Evolutionary conservation across 129 eudicot species (phyloP).

Genomic region (Flaveria robusta): DNA sequence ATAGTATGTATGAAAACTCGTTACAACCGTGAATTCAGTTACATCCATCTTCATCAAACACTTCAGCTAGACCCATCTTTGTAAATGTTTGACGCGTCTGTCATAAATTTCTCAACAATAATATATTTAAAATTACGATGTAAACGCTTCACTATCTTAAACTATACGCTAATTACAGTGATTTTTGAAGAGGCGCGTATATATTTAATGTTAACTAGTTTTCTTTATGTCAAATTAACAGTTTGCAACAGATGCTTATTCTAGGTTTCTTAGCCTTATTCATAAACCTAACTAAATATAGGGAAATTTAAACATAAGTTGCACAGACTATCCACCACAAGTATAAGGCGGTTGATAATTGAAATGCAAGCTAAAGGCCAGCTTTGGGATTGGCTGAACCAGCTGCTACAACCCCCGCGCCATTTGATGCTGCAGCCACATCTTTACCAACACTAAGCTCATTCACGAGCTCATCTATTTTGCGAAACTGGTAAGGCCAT

Average conservation of each 20-base stretch:
- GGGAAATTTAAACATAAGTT: conserved; percentile 2
- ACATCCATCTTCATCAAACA: too few species aligned
- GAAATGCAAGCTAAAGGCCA: conserved; percentile 35
- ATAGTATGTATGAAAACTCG: too few species aligned
- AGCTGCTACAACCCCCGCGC: conserved; percentile 91
- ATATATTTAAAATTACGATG: too few species aligned
- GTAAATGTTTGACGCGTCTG: too few species aligned
- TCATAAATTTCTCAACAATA: too few species aligned
- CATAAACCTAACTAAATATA: conserved; percentile 9
- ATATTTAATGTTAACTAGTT: not conserved
- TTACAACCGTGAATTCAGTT: too few species aligned
- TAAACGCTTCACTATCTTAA: too few species aligned
- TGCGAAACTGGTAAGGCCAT: conserved; percentile 91
- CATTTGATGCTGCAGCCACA: conserved; percentile 38
- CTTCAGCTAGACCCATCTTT: too few species aligned
- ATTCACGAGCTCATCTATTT: conserved; percentile 72
- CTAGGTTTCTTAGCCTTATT: conserved; percentile 10
- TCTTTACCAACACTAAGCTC: conserved; percentile 50
- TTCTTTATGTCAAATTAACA: not conserved
- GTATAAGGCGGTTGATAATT: conserved; percentile 4
- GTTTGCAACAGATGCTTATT: conserved; percentile 4
- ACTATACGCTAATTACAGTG: not conserved
- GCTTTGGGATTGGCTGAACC: conserved; percentile 82
- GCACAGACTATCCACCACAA: not conserved
- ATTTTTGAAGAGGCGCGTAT: not conserved